Base-by-base conservation (phyloP, 1,284 basidiomycete genomes). In the Pascua guehoae region DNA sequence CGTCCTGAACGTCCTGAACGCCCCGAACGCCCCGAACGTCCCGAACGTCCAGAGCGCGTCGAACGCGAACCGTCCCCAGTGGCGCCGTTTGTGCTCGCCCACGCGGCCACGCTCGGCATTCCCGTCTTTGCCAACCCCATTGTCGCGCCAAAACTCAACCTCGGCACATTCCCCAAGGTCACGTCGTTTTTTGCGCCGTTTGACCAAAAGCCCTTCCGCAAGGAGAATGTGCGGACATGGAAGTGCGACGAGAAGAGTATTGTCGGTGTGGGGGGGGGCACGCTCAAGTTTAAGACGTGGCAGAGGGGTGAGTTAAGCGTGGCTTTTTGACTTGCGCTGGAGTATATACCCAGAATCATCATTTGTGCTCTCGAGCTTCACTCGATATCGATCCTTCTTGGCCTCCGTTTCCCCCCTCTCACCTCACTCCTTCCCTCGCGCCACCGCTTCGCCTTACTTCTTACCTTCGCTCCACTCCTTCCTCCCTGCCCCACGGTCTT, bases 101-200 rank as follows among this genome's bases (percentile, higher is more conserved):
- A 74, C 49, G 51, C 71, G 1, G 56, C 49, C 10, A 60, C 49
- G 24, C 56, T 76, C 15, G 72, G 69, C n/a, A 66, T 74, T 60
- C 74, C 74, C 2, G 67, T 76, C 7, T 74, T 69, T 54, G 38
- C 65, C n/a, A 71, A 70, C 46, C 73, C 73, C 10, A 74, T 75
- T 55, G 55, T 59, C 16, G 44, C 66, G 36, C 69, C 71, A 10
- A 69, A 67, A 37, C 64, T 72, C 54, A 47, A 53, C 7, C 62
- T 73, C 16, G 60, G 66, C 14, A 43, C 57, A 4, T 73, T 74
- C 58, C 73, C 73, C 15, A 73, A 66, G 50, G 68, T 75, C 40
- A 74, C 73, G 1, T 60, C 66, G 45, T 66, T 60, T 47, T 75
- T 75, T 44, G 66, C 67, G 18, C 71, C 66, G 14, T 60, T 68